A percentile compares a stretch with the other conserved stretches of the same genome.
Evolutionary conservation across 257 asterid genomes (phyloP).

Genomic region (Solanum tarapatanum): DNA sequence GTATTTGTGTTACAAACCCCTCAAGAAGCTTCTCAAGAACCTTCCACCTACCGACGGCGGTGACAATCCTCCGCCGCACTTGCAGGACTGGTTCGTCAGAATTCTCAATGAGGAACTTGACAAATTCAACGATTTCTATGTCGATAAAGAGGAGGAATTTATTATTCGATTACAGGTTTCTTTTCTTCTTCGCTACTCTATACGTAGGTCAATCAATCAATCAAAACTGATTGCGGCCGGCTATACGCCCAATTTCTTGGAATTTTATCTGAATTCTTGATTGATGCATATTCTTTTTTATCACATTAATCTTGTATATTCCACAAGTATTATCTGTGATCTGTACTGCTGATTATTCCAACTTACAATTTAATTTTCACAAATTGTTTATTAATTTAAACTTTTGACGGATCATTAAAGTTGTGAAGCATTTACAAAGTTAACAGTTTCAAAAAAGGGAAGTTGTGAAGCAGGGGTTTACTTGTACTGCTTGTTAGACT

Average conservation of each 20-base stretch:
- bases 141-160: constrained; percentile 89
- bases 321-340: neutral
- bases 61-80: constrained; percentile 15
- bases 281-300: neutral
- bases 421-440: neutral
- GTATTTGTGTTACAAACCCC: constrained; percentile 67
- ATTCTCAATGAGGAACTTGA: constrained; percentile 60
- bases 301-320: neutral
- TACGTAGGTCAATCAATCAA: neutral
- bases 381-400: neutral
- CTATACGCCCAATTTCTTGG: neutral
- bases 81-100: constrained; percentile 63
- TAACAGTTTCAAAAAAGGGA: neutral
- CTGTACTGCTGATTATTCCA: neutral
- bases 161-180: constrained; percentile 76
- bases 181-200: neutral
- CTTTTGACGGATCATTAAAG: neutral
- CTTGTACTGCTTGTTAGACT: neutral
- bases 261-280: neutral
- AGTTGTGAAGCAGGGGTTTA: neutral
- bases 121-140: constrained; percentile 92
- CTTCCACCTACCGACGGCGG: constrained; percentile 18
- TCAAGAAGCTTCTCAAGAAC: constrained; percentile 71
- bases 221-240: neutral
- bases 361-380: neutral